phyloP scores from a whole-genome alignment of 2,329 filamentous ascomycete genomes.

The Mycocentrospora acerina region DNA sequence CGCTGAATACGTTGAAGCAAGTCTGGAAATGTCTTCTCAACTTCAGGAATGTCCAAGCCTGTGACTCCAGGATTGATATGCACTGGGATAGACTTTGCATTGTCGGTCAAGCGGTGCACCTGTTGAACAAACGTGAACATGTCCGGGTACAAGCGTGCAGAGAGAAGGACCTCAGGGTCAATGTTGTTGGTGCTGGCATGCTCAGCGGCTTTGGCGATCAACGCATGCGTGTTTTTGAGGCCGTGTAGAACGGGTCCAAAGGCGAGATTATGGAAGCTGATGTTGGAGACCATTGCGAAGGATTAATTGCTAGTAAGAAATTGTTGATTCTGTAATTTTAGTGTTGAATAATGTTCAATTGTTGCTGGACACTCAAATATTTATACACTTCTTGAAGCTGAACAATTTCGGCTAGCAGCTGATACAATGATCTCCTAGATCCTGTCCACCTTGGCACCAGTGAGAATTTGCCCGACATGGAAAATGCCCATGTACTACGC shows the following conservation, averaged over 20 bases:
- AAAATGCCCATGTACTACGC: too few species aligned
- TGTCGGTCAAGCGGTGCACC: conserved; percentile 48
- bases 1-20: conserved; percentile 52
- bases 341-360: too few species aligned
- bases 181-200: conserved; percentile 44
- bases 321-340: too few species aligned
- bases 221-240: conserved; percentile 45
- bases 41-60: conserved; percentile 40
- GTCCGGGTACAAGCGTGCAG: conserved; percentile 49
- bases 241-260: conserved; percentile 47
- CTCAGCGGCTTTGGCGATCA: conserved; percentile 49
- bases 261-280: conserved; percentile 40
- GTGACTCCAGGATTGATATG: conserved; percentile 43
- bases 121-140: conserved; percentile 55
- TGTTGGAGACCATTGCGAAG: too few species aligned
- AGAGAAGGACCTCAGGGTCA: conserved; percentile 40
- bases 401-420: too few species aligned
- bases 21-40: conserved; percentile 53
- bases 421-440: too few species aligned
- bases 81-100: conserved; percentile 44
- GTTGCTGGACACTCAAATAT: too few species aligned
- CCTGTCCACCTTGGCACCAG: too few species aligned
- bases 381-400: too few species aligned
- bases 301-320: too few species aligned
- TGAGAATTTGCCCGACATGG: too few species aligned